phyloP scores from a whole-genome alignment of 495 filamentous ascomycete species.

The Neurospora cerealis region DNA sequence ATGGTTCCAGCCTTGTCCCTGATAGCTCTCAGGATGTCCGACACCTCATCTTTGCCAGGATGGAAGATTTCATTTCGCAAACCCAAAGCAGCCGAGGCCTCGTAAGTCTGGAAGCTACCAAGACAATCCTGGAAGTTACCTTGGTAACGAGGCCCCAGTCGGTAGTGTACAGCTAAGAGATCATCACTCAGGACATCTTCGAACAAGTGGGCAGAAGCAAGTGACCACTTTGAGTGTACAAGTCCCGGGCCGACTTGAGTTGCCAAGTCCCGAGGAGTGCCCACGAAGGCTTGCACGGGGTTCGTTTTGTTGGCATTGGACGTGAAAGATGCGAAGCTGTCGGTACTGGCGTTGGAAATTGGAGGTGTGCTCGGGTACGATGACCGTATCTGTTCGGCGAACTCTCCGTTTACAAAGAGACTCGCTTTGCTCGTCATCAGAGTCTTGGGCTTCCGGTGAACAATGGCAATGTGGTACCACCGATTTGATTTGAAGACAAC shows the following conservation, averaged over 20 bases:
- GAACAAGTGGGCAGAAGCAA: conserved; percentile 81
- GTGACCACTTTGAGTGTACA: conserved; percentile 71
- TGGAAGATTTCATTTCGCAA: conserved; percentile 86
- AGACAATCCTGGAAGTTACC: conserved; percentile 96
- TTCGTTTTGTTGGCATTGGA: conserved; percentile 45
- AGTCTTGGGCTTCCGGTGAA: conserved; percentile 69
- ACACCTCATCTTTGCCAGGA: conserved; percentile 82
- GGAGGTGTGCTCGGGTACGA: conserved; percentile 71
- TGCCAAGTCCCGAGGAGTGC: conserved; percentile 85
- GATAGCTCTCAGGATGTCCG: conserved; percentile 84
- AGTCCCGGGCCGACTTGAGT: conserved; percentile 67
- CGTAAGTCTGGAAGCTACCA: conserved; percentile 93
- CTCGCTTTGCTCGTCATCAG: conserved; percentile 72
- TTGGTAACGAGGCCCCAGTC: conserved; percentile 80
- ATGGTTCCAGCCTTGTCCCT: conserved; percentile 70
- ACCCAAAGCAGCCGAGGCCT: conserved; percentile 83
- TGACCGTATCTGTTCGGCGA: conserved; percentile 82
- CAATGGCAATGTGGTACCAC: conserved; percentile 90
- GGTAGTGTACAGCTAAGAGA: conserved; percentile 79
- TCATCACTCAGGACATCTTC: conserved; percentile 86
- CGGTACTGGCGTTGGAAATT: conserved; percentile 44
- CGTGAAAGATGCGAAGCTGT: conserved; percentile 50
- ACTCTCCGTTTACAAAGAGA: conserved; percentile 86
- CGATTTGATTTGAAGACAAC: conserved; percentile 56
- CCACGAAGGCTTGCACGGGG: conserved; percentile 82